Conservation (phyloP, 2,329 filamentous ascomycete species). For the Beauveria bassiana region DNA sequence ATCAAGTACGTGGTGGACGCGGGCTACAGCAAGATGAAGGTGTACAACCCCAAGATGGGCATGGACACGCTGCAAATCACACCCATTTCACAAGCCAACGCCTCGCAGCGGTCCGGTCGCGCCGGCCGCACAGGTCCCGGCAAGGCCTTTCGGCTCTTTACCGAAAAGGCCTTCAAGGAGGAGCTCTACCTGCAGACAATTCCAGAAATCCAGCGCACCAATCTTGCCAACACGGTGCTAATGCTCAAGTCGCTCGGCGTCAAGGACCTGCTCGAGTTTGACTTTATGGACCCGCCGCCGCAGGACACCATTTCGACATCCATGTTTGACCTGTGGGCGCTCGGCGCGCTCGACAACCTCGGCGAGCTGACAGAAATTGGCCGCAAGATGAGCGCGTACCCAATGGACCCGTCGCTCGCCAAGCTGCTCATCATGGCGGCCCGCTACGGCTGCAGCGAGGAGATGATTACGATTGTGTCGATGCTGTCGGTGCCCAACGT, state of each 20-base stretch:
- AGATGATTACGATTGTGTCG: conserved; percentile 96
- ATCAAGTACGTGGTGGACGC: conserved; percentile 99
- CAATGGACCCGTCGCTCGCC: conserved; percentile 93
- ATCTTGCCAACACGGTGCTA: conserved; percentile 88
- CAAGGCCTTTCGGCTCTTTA: conserved; percentile 90
- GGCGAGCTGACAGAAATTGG: conserved; percentile 85
- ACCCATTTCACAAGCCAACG: conserved; percentile 93
- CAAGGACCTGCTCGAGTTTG: conserved; percentile 88
- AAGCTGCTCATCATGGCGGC: conserved; percentile 90
- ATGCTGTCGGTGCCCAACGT: conserved; percentile 97
- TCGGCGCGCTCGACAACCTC: conserved; percentile 88
- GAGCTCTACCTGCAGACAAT: conserved; percentile 96
- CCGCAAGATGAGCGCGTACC: conserved; percentile 90
- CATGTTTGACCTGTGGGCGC: conserved; percentile 93
- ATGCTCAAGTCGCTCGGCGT: conserved; percentile 92
- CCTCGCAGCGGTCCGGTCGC: conserved; percentile 84
- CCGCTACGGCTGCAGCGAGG: conserved; percentile 87
- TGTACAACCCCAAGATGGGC: conserved; percentile 97
- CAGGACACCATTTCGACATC: conserved; percentile 97
- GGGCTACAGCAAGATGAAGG: conserved; percentile 94
- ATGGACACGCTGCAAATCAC: conserved; percentile 99
- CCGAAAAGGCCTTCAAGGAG: conserved; percentile 89
- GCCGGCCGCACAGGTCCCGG: conserved; percentile 92
- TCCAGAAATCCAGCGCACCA: conserved; percentile 94
- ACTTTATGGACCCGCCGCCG: conserved; percentile 98